Conservation (phyloP, 2,329 filamentous ascomycete species). For the Tolypocladium endophyticum region DNA sequence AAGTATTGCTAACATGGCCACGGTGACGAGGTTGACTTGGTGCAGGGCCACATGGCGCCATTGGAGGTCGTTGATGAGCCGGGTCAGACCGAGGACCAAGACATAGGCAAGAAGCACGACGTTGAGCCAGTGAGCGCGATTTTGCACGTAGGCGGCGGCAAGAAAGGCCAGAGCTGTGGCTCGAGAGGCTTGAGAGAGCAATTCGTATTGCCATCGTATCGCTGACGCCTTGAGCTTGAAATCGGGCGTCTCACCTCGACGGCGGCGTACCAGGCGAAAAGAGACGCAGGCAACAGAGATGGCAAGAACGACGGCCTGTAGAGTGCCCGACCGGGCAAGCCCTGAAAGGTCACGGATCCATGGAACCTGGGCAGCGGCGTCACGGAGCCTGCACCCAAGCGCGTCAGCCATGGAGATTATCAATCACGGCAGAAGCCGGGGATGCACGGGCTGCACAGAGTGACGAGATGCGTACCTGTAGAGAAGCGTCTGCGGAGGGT, state of each 20-base stretch:
- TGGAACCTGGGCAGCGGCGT: constrained; percentile 10
- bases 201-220: constrained; percentile 30
- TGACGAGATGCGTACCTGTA: background rate
- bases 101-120: constrained; percentile 26
- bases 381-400: background rate
- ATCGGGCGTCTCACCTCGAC: constrained; percentile 11
- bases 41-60: constrained; percentile 37
- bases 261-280: constrained; percentile 20
- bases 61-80: constrained; percentile 27
- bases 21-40: constrained; percentile 36
- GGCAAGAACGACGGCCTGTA: constrained; percentile 26
- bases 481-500: background rate
- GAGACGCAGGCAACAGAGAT: constrained; percentile 25
- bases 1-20: constrained; percentile 24
- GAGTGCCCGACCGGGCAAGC: constrained; percentile 28
- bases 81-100: constrained; percentile 31
- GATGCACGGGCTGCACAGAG: background rate
- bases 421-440: background rate
- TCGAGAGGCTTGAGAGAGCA: constrained; percentile 29
- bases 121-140: constrained; percentile 25
- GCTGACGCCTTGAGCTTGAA: constrained; percentile 23
- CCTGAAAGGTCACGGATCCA: constrained; percentile 29
- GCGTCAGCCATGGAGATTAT: background rate
- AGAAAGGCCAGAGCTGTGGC: constrained; percentile 28
- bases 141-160: constrained; percentile 21